A percentile compares a stretch with the other conserved stretches of the same genome.
phyloP scores from a whole-genome alignment of 768 basidiomycete species.

The Suillus subalutaceus region DNA sequence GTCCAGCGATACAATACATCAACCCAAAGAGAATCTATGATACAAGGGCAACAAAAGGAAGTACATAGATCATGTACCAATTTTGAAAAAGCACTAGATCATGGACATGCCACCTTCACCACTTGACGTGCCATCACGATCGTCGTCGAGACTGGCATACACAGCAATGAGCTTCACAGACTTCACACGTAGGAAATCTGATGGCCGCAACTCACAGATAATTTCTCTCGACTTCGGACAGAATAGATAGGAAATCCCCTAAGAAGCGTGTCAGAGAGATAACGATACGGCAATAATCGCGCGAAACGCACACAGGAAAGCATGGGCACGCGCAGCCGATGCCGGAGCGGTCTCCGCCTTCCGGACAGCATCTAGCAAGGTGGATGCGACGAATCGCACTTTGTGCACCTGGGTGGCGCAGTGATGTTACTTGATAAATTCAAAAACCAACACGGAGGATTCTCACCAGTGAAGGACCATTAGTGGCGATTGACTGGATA shows the following conservation, averaged over 20 bases:
- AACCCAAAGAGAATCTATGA: slow-evolving; percentile 7
- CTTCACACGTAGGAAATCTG: slow-evolving; percentile 5
- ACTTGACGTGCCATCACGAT: slow-evolving; percentile 63
- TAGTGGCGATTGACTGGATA: slow-evolving; percentile 90
- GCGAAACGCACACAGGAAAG: slow-evolving; percentile 71
- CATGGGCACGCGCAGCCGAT: slow-evolving; percentile 83
- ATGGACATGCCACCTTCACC: slow-evolving; percentile 52
- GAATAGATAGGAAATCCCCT: slow-evolving; percentile 93
- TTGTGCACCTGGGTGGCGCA: slow-evolving; percentile 69
- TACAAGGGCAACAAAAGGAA: slow-evolving; percentile 8
- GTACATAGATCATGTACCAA: background rate
- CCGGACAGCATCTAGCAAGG: slow-evolving; percentile 80
- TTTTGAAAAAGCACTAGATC: slow-evolving; percentile 14
- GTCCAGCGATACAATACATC: background rate
- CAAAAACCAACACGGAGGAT: slow-evolving; percentile 13
- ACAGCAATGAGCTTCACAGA: slow-evolving; percentile 17
- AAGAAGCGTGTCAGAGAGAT: slow-evolving; percentile 10
- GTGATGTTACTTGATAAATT: background rate
- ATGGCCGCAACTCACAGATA: slow-evolving; percentile 61
- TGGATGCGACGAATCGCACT: slow-evolving; percentile 92
- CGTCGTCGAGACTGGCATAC: slow-evolving; percentile 62
- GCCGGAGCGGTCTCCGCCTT: slow-evolving; percentile 80
- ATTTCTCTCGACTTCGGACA: slow-evolving; percentile 90
- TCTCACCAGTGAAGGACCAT: slow-evolving; percentile 75
- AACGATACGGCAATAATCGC: slow-evolving; percentile 9